A percentile compares a stretch with the other conserved stretches of the same genome.
Evolutionary conservation across 257 asterid genomes (phyloP).

Genomic region (Anisodus tanguticus): DNA sequence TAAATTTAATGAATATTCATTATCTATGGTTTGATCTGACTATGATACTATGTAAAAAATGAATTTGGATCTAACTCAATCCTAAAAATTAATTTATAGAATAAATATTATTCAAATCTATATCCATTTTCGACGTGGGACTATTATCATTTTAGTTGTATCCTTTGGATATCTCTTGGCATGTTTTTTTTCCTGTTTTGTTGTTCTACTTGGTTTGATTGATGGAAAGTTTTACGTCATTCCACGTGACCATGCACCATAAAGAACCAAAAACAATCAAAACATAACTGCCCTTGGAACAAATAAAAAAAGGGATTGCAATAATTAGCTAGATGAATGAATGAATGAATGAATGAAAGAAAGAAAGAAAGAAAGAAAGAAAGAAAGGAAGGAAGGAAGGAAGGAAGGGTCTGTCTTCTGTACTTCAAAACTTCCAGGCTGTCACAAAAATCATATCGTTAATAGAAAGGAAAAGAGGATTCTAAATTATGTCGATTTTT

Average conservation of each 20-base stretch:
- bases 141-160: no score
- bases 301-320: background rate
- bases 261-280: background rate
- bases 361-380: no score
- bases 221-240: background rate
- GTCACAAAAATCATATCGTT: background rate
- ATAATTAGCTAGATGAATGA: background rate
- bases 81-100: no score
- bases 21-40: no score
- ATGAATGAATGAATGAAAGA: no score
- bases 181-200: no score
- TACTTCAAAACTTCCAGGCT: background rate
- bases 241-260: background rate
- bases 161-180: background rate
- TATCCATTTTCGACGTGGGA: no score
- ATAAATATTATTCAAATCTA: no score
- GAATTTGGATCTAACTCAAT: no score
- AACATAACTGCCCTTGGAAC: background rate
- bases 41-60: no score
- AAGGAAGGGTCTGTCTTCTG: background rate
- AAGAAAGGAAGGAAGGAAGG: no score
- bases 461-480: background rate
- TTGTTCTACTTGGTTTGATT: conserved; percentile 5
- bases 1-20: no score
- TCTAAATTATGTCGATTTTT: background rate